Percentiles rank a stretch among this genome's conserved stretches.
These are phyloP conservation scores for Amaranthus hypochondriacus DNA, from an alignment of 148 eudicot species.

Conservation along the genomic window DNA sequence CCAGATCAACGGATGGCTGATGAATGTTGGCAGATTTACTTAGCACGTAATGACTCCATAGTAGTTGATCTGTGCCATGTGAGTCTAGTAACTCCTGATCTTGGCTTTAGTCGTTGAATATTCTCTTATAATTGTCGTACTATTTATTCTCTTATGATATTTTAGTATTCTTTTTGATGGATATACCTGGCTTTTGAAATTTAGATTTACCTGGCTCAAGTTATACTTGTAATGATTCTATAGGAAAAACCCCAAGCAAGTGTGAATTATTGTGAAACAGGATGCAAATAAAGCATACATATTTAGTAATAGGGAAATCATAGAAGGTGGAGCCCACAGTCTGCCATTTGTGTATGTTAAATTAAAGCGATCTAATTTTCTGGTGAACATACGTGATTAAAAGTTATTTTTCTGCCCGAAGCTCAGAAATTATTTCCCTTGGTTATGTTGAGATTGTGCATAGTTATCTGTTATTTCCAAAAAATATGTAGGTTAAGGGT, in stretches of 20 bases:
- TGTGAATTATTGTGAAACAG: neutral
- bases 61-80: conserved; percentile 78
- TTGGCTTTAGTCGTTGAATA: neutral
- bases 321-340: neutral
- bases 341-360: neutral
- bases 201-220: neutral
- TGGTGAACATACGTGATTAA: no score
- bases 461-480: no score
- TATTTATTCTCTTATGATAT: neutral
- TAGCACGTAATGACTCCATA: conserved; percentile 77
- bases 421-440: no score
- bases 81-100: conserved; percentile 25
- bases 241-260: neutral
- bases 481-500: no score
- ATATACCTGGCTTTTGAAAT: neutral
- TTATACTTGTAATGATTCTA: neutral
- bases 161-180: neutral
- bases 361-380: neutral
- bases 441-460: no score
- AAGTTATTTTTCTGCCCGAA: no score
- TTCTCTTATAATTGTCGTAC: neutral
- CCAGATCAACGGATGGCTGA: conserved; percentile 66
- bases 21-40: conserved; percentile 72
- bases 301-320: neutral
- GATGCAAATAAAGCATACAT: neutral